Conservation (phyloP, 2,329 filamentous ascomycete species). For the Fusarium lateritium region DNA sequence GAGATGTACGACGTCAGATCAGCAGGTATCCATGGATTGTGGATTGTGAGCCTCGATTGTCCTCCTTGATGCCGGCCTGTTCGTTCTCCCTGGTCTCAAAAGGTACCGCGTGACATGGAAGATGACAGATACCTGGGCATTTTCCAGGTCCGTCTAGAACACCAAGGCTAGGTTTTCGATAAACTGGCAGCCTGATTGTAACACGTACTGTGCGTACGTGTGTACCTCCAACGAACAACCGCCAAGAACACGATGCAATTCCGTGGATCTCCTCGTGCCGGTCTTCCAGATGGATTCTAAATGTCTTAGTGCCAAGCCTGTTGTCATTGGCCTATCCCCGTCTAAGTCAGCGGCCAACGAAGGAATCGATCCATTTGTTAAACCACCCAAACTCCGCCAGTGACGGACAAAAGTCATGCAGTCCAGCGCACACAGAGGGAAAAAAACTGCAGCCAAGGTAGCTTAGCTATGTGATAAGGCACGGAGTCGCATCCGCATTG, state of each 20-base stretch:
- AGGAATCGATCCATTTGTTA: slow-evolving; percentile 12
- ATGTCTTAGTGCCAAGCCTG: slow-evolving; percentile 9
- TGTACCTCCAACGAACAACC: neutral
- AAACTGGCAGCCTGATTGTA: neutral
- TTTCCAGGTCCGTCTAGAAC: too few relatives aligned
- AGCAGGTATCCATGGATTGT: slow-evolving; percentile 6
- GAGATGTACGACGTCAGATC: slow-evolving; percentile 36
- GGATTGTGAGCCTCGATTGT: slow-evolving; percentile 1
- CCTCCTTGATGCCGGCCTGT: neutral
- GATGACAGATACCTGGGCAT: neutral
- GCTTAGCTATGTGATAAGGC: slow-evolving; percentile 5
- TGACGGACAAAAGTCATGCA: neutral
- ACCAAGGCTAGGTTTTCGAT: neutral
- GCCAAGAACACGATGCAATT: slow-evolving; percentile 21
- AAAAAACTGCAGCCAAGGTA: neutral
- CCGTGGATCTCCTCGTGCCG: slow-evolving; percentile 32
- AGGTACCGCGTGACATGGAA: too few relatives aligned
- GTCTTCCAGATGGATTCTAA: slow-evolving; percentile 20
- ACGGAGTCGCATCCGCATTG: slow-evolving; percentile 13
- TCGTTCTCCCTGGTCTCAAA: too few relatives aligned
- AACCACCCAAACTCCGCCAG: slow-evolving; percentile 10
- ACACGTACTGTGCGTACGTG: slow-evolving; percentile 6
- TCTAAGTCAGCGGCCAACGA: slow-evolving; percentile 6
- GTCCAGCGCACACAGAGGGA: neutral
- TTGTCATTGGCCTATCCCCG: slow-evolving; percentile 6